Evolutionary conservation across 768 basidiomycete genomes (phyloP).

Genomic region (Phanerodontia chrysosporium): DNA sequence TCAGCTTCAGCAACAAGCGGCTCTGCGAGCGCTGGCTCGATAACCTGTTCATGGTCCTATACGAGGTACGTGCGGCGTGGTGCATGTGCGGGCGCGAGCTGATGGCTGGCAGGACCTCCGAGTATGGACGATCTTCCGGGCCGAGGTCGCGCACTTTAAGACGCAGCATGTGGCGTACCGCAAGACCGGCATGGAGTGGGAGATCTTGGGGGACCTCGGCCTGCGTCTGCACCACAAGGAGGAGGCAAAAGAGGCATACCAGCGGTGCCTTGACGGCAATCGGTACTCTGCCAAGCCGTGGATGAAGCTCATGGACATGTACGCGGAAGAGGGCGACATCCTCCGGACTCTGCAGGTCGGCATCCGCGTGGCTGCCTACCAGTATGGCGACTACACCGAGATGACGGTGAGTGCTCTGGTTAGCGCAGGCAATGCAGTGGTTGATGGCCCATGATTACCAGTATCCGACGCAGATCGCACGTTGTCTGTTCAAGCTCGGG

Average conservation of each 20-base stretch:
- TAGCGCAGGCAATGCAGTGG: neutral
- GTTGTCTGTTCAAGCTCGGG: slow-evolving; percentile 89
- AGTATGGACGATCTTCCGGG: slow-evolving; percentile 98
- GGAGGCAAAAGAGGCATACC: slow-evolving; percentile 97
- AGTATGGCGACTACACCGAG: slow-evolving; percentile 86
- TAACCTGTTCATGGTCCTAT: slow-evolving; percentile 96
- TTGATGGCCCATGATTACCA: slow-evolving; percentile 25
- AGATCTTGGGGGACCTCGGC: slow-evolving; percentile 94
- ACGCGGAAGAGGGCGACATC: slow-evolving; percentile 95
- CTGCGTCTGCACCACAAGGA: slow-evolving; percentile 94
- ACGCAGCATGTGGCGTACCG: slow-evolving; percentile 97
- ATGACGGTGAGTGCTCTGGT: slow-evolving; percentile 58
- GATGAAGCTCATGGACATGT: slow-evolving; percentile 91
- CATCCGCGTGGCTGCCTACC: slow-evolving; percentile 90
- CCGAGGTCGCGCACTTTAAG: slow-evolving; percentile 98
- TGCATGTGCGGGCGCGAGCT: neutral
- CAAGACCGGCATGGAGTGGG: slow-evolving; percentile 97
- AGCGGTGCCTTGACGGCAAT: slow-evolving; percentile 84
- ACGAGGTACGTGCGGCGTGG: slow-evolving; percentile 59
- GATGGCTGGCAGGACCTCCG: slow-evolving; percentile 70
- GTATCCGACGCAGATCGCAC: slow-evolving; percentile 90
- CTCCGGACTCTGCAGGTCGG: slow-evolving; percentile 87
- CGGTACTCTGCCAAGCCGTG: slow-evolving; percentile 91
- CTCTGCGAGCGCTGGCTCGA: slow-evolving; percentile 97
- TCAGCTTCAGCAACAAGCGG: slow-evolving; percentile 94